A percentile compares a stretch with the other conserved stretches of the same genome.
These are phyloP conservation scores for Wickerhamomyces strasburgensis DNA, from an alignment of 805 yeast species.

Conservation along the genomic window DNA sequence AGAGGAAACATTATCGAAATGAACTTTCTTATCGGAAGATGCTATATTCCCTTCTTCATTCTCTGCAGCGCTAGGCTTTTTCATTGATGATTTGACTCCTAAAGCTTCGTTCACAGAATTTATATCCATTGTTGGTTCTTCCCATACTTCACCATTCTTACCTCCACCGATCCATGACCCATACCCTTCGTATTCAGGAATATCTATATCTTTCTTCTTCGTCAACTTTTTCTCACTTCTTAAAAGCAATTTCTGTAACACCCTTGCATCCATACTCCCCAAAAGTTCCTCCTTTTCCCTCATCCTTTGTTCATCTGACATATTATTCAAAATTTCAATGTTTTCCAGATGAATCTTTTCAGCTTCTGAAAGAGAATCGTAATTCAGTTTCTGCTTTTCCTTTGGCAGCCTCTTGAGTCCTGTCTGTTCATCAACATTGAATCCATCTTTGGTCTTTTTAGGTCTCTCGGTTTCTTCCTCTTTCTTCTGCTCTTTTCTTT, in stretches of 20 bases:
- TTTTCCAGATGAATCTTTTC: conserved; percentile 78
- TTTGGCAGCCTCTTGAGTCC: conserved; percentile 73
- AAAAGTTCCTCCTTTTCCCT: conserved; percentile 63
- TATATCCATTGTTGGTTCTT: conserved; percentile 16
- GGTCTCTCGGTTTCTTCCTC: conserved; percentile 82
- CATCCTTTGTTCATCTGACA: conserved; percentile 63
- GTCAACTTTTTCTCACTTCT: conserved; percentile 46
- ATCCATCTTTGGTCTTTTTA: conserved; percentile 86
- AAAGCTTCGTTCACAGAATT: conserved; percentile 17
- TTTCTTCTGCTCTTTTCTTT: conserved; percentile 90
- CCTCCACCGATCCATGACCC: conserved; percentile 29
- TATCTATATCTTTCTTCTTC: conserved; percentile 8
- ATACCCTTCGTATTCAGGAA: conserved; percentile 21
- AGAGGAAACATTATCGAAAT: conserved; percentile 27
- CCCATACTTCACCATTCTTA: conserved; percentile 21
- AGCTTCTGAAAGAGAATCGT: conserved; percentile 45
- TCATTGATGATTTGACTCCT: conserved; percentile 8
- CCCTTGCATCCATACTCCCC: conserved; percentile 61
- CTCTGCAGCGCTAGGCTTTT: conserved; percentile 6
- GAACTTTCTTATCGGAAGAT: conserved; percentile 25
- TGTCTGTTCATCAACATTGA: conserved; percentile 81
- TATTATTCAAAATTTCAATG: conserved; percentile 49
- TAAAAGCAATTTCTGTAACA: conserved; percentile 52
- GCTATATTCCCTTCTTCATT: conserved; percentile 4
- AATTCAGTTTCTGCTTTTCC: conserved; percentile 73